Percentiles rank a stretch among this genome's conserved stretches.
phyloP scores from a whole-genome alignment of 176 grass and related monocot genomes.

The Musa troglodytarum region DNA sequence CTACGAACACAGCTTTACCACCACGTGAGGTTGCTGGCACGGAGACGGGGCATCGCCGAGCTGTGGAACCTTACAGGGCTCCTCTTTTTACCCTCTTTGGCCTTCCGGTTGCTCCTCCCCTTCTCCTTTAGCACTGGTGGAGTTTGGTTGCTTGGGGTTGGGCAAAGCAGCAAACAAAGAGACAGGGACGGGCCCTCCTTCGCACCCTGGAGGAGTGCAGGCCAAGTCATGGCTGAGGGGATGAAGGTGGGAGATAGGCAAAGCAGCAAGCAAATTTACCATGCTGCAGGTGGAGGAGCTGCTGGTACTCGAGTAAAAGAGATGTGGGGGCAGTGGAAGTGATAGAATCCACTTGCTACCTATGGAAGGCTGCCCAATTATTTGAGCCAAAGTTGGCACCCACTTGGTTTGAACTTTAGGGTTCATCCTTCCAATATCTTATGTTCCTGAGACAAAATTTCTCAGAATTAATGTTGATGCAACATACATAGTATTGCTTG shows the following conservation, averaged over 20 bases:
- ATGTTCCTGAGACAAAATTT: background rate
- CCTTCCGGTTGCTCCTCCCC: background rate
- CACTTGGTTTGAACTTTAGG: slow-evolving; percentile 16
- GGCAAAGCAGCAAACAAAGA: slow-evolving; percentile 1
- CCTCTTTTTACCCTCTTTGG: background rate
- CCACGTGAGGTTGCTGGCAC: too few species aligned
- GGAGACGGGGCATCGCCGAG: too few species aligned
- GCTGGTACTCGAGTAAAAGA: background rate
- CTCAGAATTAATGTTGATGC: background rate
- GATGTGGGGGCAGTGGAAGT: background rate
- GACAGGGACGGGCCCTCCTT: background rate
- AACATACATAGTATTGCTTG: background rate
- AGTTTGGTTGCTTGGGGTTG: background rate
- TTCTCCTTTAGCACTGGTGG: background rate
- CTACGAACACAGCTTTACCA: too few species aligned
- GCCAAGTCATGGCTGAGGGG: slow-evolving; percentile 6
- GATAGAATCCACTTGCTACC: slow-evolving; percentile 1
- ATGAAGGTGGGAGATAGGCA: background rate
- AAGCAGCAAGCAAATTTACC: slow-evolving; percentile 1
- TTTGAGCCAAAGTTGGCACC: slow-evolving; percentile 16
- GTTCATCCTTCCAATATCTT: slow-evolving; percentile 3
- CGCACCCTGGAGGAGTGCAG: slow-evolving; percentile 1
- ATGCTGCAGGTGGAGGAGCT: background rate
- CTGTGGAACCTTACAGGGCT: background rate
- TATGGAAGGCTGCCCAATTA: slow-evolving; percentile 4